phyloP scores from a whole-genome alignment of 352 stramenopile species.

The Detonula confervacea region DNA sequence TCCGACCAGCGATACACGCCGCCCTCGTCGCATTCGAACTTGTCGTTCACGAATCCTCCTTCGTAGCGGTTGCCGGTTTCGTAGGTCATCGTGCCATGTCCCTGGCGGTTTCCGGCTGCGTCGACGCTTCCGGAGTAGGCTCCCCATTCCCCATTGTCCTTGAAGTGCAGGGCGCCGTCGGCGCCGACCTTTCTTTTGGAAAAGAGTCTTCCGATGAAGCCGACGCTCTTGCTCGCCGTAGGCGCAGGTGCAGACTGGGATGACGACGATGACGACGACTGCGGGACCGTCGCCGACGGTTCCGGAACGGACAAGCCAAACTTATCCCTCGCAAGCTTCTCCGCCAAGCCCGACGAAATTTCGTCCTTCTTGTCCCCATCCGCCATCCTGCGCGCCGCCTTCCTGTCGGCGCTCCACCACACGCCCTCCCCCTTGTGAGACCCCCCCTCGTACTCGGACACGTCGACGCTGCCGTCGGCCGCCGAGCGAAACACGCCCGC shows the following conservation, averaged over 20 bases:
- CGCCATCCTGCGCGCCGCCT: conserved; percentile 7
- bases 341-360: conserved; percentile 19
- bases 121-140: conserved; percentile 31
- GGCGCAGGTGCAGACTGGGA: not conserved
- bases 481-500: conserved; percentile 17
- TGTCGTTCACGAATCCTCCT: conserved; percentile 26
- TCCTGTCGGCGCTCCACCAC: conserved; percentile 26
- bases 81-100: conserved; percentile 34
- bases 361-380: conserved; percentile 20
- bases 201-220: conserved; percentile 19
- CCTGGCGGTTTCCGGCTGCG: conserved; percentile 4
- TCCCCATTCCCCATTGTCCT: conserved; percentile 31
- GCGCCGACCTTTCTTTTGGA: conserved; percentile 7
- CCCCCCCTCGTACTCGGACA: conserved; percentile 31
- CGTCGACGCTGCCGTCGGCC: conserved; percentile 18
- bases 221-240: not conserved
- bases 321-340: conserved; percentile 35
- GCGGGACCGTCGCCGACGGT: not conserved
- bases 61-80: conserved; percentile 19
- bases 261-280: too few species aligned
- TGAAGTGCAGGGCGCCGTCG: conserved; percentile 21
- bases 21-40: conserved; percentile 24
- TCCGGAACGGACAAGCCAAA: conserved; percentile 10
- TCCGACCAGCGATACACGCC: conserved; percentile 25
- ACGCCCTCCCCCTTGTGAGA: conserved; percentile 22